phyloP scores from a whole-genome alignment of 1,284 basidiomycete genomes.

The Naganishia liquefaciens region DNA sequence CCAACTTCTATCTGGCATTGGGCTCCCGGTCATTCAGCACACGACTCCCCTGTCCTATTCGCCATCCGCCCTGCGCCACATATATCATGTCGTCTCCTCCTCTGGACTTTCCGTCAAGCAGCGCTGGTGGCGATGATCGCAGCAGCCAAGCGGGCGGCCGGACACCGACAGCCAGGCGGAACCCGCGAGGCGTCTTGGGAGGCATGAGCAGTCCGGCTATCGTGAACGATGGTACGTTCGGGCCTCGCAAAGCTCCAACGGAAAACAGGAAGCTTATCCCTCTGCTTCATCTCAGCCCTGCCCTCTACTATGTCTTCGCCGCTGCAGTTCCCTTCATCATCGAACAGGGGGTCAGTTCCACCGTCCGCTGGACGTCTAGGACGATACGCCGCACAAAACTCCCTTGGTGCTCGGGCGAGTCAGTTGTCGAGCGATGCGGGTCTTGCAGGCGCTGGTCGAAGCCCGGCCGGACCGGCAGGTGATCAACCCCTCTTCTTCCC shows the following conservation, averaged over 20 bases:
- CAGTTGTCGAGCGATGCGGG: constrained; percentile 33
- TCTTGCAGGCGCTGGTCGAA: constrained; percentile 15
- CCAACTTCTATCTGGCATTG: too few species aligned
- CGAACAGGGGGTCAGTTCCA: constrained; percentile 18
- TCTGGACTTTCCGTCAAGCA: constrained; percentile 31
- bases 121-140: constrained; percentile 24
- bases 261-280: neutral
- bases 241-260: neutral
- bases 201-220: constrained; percentile 19
- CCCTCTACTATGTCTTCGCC: constrained; percentile 27
- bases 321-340: constrained; percentile 28
- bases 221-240: neutral
- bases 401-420: constrained; percentile 19
- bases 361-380: constrained; percentile 16
- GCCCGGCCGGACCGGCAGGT: constrained; percentile 34
- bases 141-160: constrained; percentile 19
- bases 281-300: neutral
- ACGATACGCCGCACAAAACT: constrained; percentile 11
- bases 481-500: constrained; percentile 55
- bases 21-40: too few species aligned
- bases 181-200: constrained; percentile 10
- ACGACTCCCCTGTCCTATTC: neutral
- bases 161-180: constrained; percentile 10
- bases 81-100: constrained; percentile 31
- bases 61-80: neutral